Evolutionary conservation across 139 green algal genomes (phyloP).

Genomic region (Chlamydomonas asymmetrica): DNA sequence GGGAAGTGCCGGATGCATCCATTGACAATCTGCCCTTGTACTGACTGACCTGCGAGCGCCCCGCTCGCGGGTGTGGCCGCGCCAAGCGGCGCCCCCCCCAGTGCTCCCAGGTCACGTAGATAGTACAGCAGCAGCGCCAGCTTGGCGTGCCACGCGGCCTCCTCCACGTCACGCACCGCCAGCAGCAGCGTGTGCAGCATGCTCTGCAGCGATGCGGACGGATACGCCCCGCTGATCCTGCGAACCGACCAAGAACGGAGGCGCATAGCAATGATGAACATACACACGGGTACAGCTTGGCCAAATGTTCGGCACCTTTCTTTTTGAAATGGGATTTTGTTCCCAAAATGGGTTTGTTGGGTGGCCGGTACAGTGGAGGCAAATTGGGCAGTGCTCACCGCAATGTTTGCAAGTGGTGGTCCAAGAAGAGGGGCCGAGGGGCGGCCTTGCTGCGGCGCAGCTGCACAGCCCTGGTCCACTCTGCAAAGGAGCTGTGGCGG

Average conservation of each 20-base stretch:
- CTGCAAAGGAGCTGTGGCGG: conserved; percentile 42
- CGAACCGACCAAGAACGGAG: no score
- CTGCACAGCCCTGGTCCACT: conserved; percentile 49
- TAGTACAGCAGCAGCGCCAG: conserved; percentile 61
- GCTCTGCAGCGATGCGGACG: conserved; percentile 18
- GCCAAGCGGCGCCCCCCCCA: not conserved
- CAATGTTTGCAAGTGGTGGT: no score
- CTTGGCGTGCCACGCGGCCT: conserved; percentile 32
- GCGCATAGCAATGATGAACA: no score
- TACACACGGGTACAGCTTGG: no score
- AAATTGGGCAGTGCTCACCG: no score
- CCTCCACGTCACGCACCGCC: conserved; percentile 11
- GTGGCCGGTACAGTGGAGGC: no score
- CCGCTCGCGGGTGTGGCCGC: not conserved
- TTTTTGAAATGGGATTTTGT: no score
- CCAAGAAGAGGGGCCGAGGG: conserved; percentile 39
- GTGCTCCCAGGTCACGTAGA: conserved; percentile 47
- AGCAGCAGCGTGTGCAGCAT: conserved; percentile 48
- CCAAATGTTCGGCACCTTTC: no score
- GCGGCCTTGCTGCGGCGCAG: conserved; percentile 1
- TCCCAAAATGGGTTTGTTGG: no score
- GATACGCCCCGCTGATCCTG: conserved; percentile 34
- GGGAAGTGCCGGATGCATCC: no score
- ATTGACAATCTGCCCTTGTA: no score
- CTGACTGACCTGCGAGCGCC: no score